Evolutionary conservation across 164 flowering plant genomes (phyloP), one percentile per base, ranked within the genome.

Genomic region (Amborella trichopoda): DNA sequence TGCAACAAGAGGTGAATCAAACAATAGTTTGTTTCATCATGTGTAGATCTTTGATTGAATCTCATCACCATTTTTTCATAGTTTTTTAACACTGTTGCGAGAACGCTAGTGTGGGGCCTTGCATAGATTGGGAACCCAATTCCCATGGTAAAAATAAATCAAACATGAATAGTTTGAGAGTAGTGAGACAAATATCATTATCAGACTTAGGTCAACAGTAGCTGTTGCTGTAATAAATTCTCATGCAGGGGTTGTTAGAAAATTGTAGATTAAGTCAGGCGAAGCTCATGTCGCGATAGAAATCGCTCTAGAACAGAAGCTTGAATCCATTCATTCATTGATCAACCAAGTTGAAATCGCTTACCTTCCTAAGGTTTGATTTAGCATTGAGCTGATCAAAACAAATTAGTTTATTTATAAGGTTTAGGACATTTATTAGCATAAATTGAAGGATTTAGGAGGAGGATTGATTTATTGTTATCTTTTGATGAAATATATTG

Each of bases 1-100:
- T 84, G 26, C 95, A 84, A 56, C 84, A 84, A 37, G 87, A 84
- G 95, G 95, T 77, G 49, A 42, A 2, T 5, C 13, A 10, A 18
- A 6, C 23, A 43, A 21, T 17, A 1, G 26, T 3, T 3, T 43
- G n/a, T 3, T 6, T 43, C 37, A 33, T 16, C 6, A 33, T 33
- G 37, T 33, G 16, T 16, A 33, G n/a, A 33, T 33, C 37, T 16
- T 3, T 33, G 16, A 33, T 16, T 12, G 12, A 16, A 13, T 3
- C 37, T 12, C n/a, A 33, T 5, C 12, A 33, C 12, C 37, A 33
- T 43, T 21, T 12, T 12, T 9, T 42, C 8, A 21, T 6, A 20
- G 6, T 20, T 9, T 43, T 40, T n/a, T n/a, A 4, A 4, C 22
- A 16, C 22, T 3, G 4, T n/a, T n/a, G 12, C 18, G 10, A 10